A percentile compares a stretch with the other conserved stretches of the same genome.
Evolutionary conservation across 345 rosid genomes (phyloP).

Genomic region (Boechera retrofracta): DNA sequence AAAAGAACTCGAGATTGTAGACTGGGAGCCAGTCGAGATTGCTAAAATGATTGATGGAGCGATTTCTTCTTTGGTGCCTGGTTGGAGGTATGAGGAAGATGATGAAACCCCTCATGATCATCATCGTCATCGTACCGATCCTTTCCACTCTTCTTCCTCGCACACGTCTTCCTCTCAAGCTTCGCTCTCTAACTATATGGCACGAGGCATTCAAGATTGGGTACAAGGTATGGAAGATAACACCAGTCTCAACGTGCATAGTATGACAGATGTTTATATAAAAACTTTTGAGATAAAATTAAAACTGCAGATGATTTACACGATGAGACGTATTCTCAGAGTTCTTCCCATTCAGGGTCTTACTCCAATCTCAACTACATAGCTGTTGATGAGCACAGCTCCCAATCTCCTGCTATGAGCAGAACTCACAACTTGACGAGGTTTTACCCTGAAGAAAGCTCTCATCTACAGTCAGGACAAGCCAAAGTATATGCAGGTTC

Average conservation of each 20-base stretch:
- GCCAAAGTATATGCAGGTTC: conserved; percentile 51
- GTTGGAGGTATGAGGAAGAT: conserved; percentile 58
- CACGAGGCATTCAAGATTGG: conserved; percentile 50
- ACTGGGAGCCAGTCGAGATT: conserved; percentile 75
- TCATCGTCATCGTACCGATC: conserved; percentile 38
- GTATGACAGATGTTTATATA: conserved; percentile 30
- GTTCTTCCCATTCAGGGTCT: conserved; percentile 68
- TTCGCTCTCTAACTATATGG: conserved; percentile 54
- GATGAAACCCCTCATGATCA: conserved; percentile 40
- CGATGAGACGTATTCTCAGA: conserved; percentile 70
- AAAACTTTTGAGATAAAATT: conserved; percentile 8
- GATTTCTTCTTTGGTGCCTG: conserved; percentile 61
- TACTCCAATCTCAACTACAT: conserved; percentile 38
- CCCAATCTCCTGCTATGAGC: conserved; percentile 38
- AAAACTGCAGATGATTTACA: conserved; percentile 63
- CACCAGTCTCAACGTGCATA: neutral
- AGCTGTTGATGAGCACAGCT: conserved; percentile 53
- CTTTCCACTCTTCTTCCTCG: conserved; percentile 58
- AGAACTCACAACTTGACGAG: conserved; percentile 56
- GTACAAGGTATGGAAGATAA: conserved; percentile 54
- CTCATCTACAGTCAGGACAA: conserved; percentile 37
- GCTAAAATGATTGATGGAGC: conserved; percentile 74
- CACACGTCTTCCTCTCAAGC: conserved; percentile 63
- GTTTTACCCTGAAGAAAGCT: conserved; percentile 58
- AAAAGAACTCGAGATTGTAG: conserved; percentile 68